Base-by-base conservation (phyloP, 176 grass and related monocot genomes). In the Musa acuminata region DNA sequence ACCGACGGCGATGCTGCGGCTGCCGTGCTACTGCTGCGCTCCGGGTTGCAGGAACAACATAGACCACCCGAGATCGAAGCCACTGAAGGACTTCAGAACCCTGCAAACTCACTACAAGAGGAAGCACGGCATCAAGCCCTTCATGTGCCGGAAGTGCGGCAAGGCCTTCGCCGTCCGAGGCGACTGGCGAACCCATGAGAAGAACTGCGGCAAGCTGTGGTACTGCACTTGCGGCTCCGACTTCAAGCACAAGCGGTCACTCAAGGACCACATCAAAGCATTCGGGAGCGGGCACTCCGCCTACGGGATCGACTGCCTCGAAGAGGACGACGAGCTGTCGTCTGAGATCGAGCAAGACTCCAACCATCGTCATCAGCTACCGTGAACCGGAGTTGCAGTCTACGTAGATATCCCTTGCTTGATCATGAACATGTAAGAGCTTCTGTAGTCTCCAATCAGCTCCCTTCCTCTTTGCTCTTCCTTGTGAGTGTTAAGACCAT, bases 31-130 rank as follows among this genome's bases (percentile, higher is more conserved):
- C 76, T 96, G 93, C 89, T 96, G 93, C 64, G 85, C 93, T 62
- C 85, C 87, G 29, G 93, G 93, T 0, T 96, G 93, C 74, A 80
- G 93, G 52, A 96, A 96, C 83, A 92, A 96, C 84, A 96, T 96
- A 62, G 93, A 96, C 83, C 93, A 96, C 78, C 93, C 87, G 48
- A 86, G 93, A 8, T 73, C 93, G 63, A 89, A 89, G 78, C 93
- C 93, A 64, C 85, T 96, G 75, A 96, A 96, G 85, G 93, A 96
- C 82, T 96, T 96, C 83, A 80, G 93, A 21, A 96, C 93, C 66
- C 79, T 96, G 71, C 93, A 96, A 84, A 96, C 93, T 17, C 93
- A 96, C 83, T 96, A 96, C 82, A 96, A 96, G 89, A 90, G 93
- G 78, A 96, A 96, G 87, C 93, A 96, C 74, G 93, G 93, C 43